Evolutionary conservation across 148 eudicot genomes (phyloP).

Genomic region (Salicornia ramosissima): DNA sequence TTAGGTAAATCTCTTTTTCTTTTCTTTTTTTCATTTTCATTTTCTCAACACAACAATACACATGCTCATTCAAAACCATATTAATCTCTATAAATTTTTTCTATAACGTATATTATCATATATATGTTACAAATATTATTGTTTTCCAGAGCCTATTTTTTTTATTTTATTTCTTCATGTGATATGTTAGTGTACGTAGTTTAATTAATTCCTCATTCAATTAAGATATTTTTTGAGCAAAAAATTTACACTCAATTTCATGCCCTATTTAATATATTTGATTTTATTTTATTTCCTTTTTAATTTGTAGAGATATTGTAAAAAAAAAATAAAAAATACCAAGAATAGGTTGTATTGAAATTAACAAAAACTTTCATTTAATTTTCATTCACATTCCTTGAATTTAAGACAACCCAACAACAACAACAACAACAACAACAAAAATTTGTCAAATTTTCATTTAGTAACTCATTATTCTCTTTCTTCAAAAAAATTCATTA

Average conservation of each 20-base stretch:
- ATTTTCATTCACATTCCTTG: too few relatives aligned
- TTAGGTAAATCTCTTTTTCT: too few relatives aligned
- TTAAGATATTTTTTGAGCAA: slow-evolving; percentile 12
- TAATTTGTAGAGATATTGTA: not conserved
- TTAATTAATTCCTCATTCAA: slow-evolving; percentile 2
- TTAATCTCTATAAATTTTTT: too few relatives aligned
- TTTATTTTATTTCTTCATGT: not conserved
- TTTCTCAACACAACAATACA: too few relatives aligned
- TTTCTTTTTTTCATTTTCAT: too few relatives aligned
- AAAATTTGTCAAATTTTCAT: too few relatives aligned
- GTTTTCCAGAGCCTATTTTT: not conserved
- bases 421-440: not conserved
- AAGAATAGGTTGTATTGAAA: not conserved
- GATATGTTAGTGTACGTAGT: not conserved
- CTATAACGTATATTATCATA: not conserved
- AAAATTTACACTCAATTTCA: slow-evolving; percentile 9
- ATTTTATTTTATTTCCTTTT: not conserved
- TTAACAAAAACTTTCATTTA: too few relatives aligned
- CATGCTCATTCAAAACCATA: too few relatives aligned
- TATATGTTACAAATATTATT: not conserved
- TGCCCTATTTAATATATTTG: not conserved
- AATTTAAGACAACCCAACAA: slow-evolving; percentile 15
- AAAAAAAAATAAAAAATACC: not conserved
- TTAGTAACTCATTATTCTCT: not conserved
- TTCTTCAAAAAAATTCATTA: not conserved